These are phyloP conservation scores for Torulaspora quercuum DNA, from an alignment of 805 yeast species.

Conservation along the genomic window DNA sequence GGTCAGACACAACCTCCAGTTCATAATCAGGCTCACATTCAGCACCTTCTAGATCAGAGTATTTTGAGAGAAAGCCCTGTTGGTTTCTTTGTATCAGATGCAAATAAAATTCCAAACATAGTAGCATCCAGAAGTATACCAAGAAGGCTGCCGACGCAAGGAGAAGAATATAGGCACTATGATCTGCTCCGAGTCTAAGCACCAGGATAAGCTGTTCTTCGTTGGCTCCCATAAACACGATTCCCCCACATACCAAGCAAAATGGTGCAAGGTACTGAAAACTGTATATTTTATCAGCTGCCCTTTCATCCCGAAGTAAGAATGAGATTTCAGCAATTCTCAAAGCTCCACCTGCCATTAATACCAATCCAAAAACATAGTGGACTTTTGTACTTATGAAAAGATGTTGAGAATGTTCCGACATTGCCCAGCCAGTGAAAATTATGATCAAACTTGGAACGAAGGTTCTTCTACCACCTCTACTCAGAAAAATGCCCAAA, in stretches of 20 bases:
- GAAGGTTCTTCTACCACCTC: conserved; percentile 64
- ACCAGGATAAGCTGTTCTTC: conserved; percentile 81
- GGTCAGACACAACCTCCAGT: conserved; percentile 11
- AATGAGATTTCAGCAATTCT: conserved; percentile 79
- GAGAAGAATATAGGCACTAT: conserved; percentile 74
- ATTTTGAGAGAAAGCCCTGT: conserved; percentile 18
- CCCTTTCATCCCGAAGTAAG: conserved; percentile 59
- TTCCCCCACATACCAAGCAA: conserved; percentile 71
- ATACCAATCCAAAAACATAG: conserved; percentile 74
- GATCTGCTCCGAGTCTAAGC: conserved; percentile 73
- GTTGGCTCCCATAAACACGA: conserved; percentile 86
- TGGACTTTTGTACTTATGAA: conserved; percentile 83
- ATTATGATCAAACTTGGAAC: conserved; percentile 79
- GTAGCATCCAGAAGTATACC: conserved; percentile 60
- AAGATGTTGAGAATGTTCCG: conserved; percentile 77
- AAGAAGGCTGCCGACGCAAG: conserved; percentile 70
- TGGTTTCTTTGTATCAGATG: conserved; percentile 29
- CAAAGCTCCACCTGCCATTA: conserved; percentile 72
- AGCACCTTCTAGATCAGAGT: conserved; percentile 5
- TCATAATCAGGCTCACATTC: conserved; percentile 12
- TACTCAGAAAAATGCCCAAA: conserved; percentile 72
- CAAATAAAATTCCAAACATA: conserved; percentile 58
- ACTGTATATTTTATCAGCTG: conserved; percentile 49
- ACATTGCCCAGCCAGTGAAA: conserved; percentile 93
- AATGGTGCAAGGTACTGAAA: conserved; percentile 89